Conservation (phyloP, 2,329 filamentous ascomycete species). For the Stemphylium vesicarium region DNA sequence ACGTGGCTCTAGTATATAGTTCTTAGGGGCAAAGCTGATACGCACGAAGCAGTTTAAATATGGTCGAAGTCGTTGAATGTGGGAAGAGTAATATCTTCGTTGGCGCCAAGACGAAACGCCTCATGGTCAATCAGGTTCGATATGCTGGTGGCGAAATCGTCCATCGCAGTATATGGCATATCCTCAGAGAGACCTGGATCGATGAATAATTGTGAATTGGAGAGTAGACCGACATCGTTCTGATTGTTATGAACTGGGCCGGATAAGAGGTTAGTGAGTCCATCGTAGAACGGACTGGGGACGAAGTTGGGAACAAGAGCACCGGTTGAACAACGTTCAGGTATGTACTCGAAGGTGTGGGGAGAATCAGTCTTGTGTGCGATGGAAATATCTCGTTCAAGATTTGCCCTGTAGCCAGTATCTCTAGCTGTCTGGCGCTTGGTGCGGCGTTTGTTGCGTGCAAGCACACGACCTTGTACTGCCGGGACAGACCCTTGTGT, state of each 20-base stretch:
- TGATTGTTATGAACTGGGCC: not conserved
- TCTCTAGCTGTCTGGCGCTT: slow-evolving; percentile 18
- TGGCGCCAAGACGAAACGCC: slow-evolving; percentile 26
- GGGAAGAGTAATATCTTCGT: slow-evolving; percentile 29
- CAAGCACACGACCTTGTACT: slow-evolving; percentile 12
- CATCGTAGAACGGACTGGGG: slow-evolving; percentile 7
- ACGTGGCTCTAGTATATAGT: not conserved
- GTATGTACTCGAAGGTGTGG: not conserved
- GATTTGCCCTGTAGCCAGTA: not conserved
- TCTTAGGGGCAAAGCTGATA: not conserved
- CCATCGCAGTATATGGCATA: not conserved
- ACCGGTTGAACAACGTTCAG: not conserved
- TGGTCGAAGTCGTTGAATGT: slow-evolving; percentile 3
- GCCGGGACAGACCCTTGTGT: not conserved
- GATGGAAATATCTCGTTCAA: slow-evolving; percentile 15
- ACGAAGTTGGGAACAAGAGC: not conserved
- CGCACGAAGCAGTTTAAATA: not conserved
- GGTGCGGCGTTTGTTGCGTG: slow-evolving; percentile 21
- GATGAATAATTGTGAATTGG: not conserved
- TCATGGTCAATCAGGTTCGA: not conserved
- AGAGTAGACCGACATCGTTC: not conserved
- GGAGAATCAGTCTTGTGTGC: not conserved
- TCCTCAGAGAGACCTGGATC: not conserved
- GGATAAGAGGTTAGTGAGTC: slow-evolving; percentile 4
- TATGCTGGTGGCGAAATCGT: not conserved